Conservation (phyloP, 129 eudicot species). For the Escallonia herrerae region DNA sequence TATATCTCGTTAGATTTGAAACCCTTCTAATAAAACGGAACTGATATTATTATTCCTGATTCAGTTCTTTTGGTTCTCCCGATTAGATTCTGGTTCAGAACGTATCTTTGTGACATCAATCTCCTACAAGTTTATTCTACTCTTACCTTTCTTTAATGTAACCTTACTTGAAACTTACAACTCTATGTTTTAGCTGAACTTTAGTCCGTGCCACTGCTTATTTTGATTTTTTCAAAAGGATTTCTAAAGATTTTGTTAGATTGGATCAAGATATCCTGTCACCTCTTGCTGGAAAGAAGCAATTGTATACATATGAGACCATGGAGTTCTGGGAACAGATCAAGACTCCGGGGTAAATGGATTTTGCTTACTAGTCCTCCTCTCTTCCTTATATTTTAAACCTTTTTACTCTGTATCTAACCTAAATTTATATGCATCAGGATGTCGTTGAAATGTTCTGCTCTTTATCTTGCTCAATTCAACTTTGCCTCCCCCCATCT, state of each 20-base stretch:
- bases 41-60: too few relatives aligned
- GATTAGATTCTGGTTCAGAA: too few relatives aligned
- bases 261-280: conserved; percentile 93
- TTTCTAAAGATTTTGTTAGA: conserved; percentile 77
- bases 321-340: conserved; percentile 99
- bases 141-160: too few relatives aligned
- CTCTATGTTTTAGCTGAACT: too few relatives aligned
- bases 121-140: too few relatives aligned
- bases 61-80: too few relatives aligned
- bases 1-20: too few relatives aligned
- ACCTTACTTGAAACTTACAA: too few relatives aligned
- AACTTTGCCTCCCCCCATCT: conserved; percentile 55
- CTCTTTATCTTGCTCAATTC: conserved; percentile 66
- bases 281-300: conserved; percentile 97
- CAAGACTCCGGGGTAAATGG: conserved; percentile 79
- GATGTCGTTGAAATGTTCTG: conserved; percentile 87
- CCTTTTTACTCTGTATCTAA: background rate
- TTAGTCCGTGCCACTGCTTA: background rate
- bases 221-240: conserved; percentile 34
- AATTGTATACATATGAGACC: conserved; percentile 80
- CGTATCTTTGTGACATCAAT: too few relatives aligned
- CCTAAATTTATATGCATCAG: conserved; percentile 24
- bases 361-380: background rate
- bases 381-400: background rate
- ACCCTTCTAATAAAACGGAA: too few relatives aligned